A percentile compares a stretch with the other conserved stretches of the same genome.
Evolutionary conservation across 106 monocot species (phyloP).

Genomic region (Phalaenopsis equestris): DNA sequence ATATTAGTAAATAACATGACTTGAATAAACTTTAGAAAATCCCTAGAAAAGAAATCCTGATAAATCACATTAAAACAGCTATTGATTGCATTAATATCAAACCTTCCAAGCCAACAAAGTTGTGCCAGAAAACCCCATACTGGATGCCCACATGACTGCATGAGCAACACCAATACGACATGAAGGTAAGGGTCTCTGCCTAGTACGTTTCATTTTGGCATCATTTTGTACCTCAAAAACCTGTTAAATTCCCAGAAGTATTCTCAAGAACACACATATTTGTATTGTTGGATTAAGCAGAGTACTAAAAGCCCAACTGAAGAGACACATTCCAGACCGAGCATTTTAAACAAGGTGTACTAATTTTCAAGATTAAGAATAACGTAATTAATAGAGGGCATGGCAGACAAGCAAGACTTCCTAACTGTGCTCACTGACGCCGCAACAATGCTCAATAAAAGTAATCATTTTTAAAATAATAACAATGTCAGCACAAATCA

Average conservation of each 20-base stretch:
- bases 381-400: neutral
- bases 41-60: neutral
- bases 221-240: conserved; percentile 92
- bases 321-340: neutral
- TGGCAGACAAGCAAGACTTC: neutral
- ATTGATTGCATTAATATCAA: conserved; percentile 3
- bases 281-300: neutral
- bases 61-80: neutral
- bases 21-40: neutral
- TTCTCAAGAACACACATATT: neutral
- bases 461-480: neutral
- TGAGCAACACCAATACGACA: conserved; percentile 66
- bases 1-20: conserved; percentile 18
- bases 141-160: conserved; percentile 80
- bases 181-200: conserved; percentile 82
- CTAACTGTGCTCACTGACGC: neutral
- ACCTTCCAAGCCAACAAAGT: conserved; percentile 86
- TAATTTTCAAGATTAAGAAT: neutral
- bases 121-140: conserved; percentile 67
- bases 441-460: neutral
- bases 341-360: neutral
- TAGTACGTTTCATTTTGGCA: conserved; percentile 89
- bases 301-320: neutral
- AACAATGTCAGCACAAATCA: neutral
- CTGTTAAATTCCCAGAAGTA: conserved; percentile 21